Conservation (phyloP, 2,329 filamentous ascomycete species). For the Neonectria hederae region DNA sequence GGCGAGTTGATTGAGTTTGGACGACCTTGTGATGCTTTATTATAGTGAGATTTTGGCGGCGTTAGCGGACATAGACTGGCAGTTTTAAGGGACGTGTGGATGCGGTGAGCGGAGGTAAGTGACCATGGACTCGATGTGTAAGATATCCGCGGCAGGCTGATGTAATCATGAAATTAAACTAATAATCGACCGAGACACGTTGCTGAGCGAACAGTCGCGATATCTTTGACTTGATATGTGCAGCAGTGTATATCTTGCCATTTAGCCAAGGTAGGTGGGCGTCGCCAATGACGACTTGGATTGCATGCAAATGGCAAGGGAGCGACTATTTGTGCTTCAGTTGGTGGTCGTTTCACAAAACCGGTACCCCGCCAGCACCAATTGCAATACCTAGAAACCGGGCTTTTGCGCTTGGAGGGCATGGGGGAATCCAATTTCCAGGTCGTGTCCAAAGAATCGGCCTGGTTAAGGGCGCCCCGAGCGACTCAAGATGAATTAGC, state of each 20-base stretch:
- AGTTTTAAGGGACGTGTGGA: neutral
- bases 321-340: neutral
- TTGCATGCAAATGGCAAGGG: neutral
- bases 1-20: neutral
- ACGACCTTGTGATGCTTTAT: conserved; percentile 4
- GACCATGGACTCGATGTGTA: neutral
- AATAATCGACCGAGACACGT: conserved; percentile 6
- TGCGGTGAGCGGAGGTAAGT: conserved; percentile 1
- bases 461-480: neutral
- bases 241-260: neutral
- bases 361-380: too few species aligned
- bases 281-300: neutral
- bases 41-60: conserved; percentile 23
- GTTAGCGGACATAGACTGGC: conserved; percentile 34
- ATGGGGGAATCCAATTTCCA: neutral
- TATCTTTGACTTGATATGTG: neutral
- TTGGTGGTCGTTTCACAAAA: neutral
- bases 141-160: conserved; percentile 8
- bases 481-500: neutral
- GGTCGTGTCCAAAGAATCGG: too few species aligned
- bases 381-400: neutral
- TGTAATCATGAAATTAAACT: conserved; percentile 14
- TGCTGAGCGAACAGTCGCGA: neutral
- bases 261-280: neutral
- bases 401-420: neutral